A percentile compares a stretch with the other conserved stretches of the same genome.
Conservation (phyloP, 2,329 filamentous ascomycete species). For the Magnaporthales sp. region DNA sequence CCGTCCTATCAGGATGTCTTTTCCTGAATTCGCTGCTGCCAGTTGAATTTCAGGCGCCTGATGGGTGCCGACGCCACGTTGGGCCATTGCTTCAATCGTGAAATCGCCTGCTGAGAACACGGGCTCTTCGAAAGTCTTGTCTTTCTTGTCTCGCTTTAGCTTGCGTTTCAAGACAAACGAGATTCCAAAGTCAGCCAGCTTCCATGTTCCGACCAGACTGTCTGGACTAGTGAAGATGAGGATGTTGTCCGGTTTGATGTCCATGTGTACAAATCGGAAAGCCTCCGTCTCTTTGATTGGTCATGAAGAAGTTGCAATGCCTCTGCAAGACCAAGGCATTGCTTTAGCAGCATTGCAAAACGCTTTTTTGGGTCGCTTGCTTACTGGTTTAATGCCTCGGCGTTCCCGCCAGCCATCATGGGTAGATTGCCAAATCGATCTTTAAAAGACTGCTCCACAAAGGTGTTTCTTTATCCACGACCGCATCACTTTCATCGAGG, state of each 20-base stretch:
- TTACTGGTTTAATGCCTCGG: not conserved
- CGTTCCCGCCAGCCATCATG: not conserved
- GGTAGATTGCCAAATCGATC: not conserved
- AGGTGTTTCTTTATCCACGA: not conserved
- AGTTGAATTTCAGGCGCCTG: constrained; percentile 9
- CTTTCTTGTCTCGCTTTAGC: not conserved
- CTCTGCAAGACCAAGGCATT: constrained; percentile 7
- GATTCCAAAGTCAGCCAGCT: constrained; percentile 10
- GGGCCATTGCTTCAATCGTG: constrained; percentile 2
- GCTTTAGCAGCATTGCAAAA: constrained; percentile 4
- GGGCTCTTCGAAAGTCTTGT: not conserved
- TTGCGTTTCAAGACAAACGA: constrained; percentile 4
- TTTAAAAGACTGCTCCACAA: not conserved
- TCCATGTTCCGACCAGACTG: constrained; percentile 8
- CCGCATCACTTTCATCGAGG: constrained; percentile 2
- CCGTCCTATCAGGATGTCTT: not conserved
- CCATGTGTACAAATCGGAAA: constrained; percentile 8
- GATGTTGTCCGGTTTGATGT: constrained; percentile 10
- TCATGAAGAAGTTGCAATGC: constrained; percentile 11
- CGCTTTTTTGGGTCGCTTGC: not conserved
- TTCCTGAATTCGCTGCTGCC: not conserved
- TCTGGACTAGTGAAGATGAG: constrained; percentile 6
- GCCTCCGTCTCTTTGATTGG: constrained; percentile 4
- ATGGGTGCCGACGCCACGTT: constrained; percentile 4
- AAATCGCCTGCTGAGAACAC: not conserved